Evolutionary conservation across 2,329 filamentous ascomycete genomes (phyloP).

Genomic region (Fusarium incarnatum): DNA sequence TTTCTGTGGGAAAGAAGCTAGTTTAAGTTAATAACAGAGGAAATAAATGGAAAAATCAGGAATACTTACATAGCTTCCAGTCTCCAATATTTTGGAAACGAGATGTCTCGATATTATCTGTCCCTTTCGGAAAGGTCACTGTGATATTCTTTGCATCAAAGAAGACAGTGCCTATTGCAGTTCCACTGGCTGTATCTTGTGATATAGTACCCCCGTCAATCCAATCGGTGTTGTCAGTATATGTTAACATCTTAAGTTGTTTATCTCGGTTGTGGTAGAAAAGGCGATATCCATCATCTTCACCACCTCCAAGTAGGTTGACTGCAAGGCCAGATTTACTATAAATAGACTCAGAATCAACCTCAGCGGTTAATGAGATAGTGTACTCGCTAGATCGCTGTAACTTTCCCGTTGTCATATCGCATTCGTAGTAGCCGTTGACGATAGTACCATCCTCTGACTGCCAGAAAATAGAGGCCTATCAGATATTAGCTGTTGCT

Average conservation of each 20-base stretch:
- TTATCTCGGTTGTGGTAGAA: constrained; percentile 1
- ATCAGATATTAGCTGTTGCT: background rate
- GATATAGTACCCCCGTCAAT: background rate
- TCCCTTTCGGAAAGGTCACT: background rate
- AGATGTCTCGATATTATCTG: background rate
- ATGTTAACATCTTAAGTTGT: background rate
- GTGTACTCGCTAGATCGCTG: background rate
- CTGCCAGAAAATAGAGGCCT: constrained; percentile 9
- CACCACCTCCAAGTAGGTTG: background rate
- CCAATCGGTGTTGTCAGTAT: constrained; percentile 1
- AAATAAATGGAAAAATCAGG: background rate
- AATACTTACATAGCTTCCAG: background rate
- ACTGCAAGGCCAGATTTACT: background rate
- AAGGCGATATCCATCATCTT: constrained; percentile 1
- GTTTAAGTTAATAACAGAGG: background rate
- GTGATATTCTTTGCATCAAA: background rate
- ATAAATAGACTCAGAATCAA: background rate
- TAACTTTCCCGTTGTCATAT: background rate
- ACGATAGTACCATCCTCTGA: background rate
- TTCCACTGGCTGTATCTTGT: background rate
- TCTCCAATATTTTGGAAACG: background rate
- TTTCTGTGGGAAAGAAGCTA: background rate
- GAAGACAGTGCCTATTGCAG: background rate
- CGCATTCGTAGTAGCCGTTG: constrained; percentile 3
- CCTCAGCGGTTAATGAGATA: background rate